Evolutionary conservation across 768 basidiomycete species (phyloP), one percentile per base, ranked within the genome.

Genomic region (Boletellus sp.): DNA sequence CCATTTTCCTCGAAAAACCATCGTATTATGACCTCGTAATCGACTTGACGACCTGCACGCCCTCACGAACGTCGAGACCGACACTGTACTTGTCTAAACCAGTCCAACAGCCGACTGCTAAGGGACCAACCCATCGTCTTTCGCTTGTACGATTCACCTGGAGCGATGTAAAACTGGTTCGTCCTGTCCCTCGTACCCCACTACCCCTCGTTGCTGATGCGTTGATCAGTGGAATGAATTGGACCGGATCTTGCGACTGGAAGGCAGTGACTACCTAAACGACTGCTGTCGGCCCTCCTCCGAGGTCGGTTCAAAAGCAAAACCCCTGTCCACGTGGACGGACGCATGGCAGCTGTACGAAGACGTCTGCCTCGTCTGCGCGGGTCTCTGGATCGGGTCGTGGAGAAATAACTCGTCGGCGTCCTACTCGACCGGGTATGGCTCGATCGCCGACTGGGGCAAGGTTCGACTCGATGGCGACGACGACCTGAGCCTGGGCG

Each of bases 321-420:
- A 72, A 47, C 51, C 72, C 9, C 61, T 77, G 17, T 73, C 79
- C 4, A 56, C 74, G 3, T 89, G 86, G 85, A 76, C 81, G 13
- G 90, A 90, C 53, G 78, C 79, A 8, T 90, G 88, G 87, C 78
- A 80, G 22, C 73, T 91, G 12, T 93, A 92, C 58, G 90, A 93
- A 67, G 90, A 92, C 52, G 84, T 86, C 19, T 92, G 90, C 53
- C 72, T 90, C 35, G 73, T 90, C 39, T 91, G 90, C 59, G 90
- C 88, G 0, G 81, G 86, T 3, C 74, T 90, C n/a, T 91, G 87
- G 88, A 78, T 84, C 59, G 85, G 87, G 13, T 74, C 77, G 3
- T 87, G 77, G 70, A 74, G 83, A 24, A 70, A 72, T 31, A 75
- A 78, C 48, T 75, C 79, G 0, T 55, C 66, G 1, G 59, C 68